Base-by-base conservation (phyloP, 768 basidiomycete species). In the Amanita pseudoporphyria region DNA sequence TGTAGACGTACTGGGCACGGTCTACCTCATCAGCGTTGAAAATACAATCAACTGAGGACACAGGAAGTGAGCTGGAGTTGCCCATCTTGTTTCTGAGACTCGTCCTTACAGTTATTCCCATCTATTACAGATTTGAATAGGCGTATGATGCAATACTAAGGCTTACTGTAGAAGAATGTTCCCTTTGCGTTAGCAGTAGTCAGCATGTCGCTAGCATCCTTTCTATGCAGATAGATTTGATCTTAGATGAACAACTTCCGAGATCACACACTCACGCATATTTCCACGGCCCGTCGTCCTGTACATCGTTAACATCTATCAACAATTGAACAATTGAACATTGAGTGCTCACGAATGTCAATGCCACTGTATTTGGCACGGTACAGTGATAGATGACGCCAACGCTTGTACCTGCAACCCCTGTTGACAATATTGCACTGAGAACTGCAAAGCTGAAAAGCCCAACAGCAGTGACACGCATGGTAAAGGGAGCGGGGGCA, bases 31-130 rank as follows among this genome's bases (percentile, higher is more conserved):
- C 42, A 2, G 49, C 37, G 37, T 53, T 37, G 53, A 62, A 63
- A 24, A 65, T 65, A 54, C 64, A 65, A n/a, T 53, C 60, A 30
- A 53, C 62, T 64, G 32, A 9, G 9, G 54, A 16, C 18, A 3
- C 6, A 21, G 9, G 38, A 10, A 16, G 2, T 40, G 7, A 40
- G 19, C 38, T 4, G 16, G 4, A 16, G 10, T 6, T 18, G 14
- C 19, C 4, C 38, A 10, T 40, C 9, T 19, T 16, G 7, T 10
- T 40, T 16, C 16, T n/a, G 38, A 40, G 7, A 3, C 26, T 40
- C 38, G 16, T 10, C 14, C 38, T 40, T 40, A 40, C 38, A 40
- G 10, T 40, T 40, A 21, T 40, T 40, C 38, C 38, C 38, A 10
- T 40, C 16, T 40, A 40, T n/a, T 9, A 13, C 6, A 26, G 3